phyloP scores from a whole-genome alignment of 1,139 yeast species.

The Nakaseomyces glabratus region DNA sequence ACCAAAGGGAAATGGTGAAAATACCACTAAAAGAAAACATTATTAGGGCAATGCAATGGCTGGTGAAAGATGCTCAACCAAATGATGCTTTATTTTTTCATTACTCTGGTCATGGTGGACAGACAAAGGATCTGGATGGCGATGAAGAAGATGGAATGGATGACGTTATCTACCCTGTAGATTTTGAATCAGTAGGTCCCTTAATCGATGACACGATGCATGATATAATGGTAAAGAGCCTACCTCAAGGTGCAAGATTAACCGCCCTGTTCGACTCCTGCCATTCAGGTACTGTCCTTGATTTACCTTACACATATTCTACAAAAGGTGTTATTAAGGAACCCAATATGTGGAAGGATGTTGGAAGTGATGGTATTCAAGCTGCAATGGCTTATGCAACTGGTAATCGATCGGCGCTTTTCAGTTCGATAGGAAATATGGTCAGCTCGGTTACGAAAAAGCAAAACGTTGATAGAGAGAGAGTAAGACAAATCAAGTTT shows the following conservation, averaged over 20 bases:
- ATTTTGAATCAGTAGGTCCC: conserved; percentile 64
- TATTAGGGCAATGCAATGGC: conserved; percentile 84
- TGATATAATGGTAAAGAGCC: conserved; percentile 64
- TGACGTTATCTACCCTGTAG: conserved; percentile 87
- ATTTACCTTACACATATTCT: conserved; percentile 79
- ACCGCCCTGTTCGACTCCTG: conserved; percentile 90
- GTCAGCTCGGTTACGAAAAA: conserved; percentile 39
- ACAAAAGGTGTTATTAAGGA: conserved; percentile 89
- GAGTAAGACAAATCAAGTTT: conserved; percentile 49
- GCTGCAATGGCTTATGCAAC: conserved; percentile 66
- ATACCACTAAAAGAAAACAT: conserved; percentile 75
- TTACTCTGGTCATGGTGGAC: conserved; percentile 93
- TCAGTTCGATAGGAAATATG: conserved; percentile 41
- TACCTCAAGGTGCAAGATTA: conserved; percentile 75
- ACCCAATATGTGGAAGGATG: conserved; percentile 78
- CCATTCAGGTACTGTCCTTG: conserved; percentile 87
- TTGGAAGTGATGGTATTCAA: conserved; percentile 64
- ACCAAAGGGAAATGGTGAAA: conserved; percentile 49
- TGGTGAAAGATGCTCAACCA: conserved; percentile 73
- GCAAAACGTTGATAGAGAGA: conserved; percentile 34
- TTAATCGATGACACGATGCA: conserved; percentile 82
- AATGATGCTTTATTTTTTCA: conserved; percentile 81
- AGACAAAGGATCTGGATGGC: conserved; percentile 68
- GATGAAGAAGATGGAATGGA: conserved; percentile 89
- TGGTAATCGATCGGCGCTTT: conserved; percentile 56